Base-by-base conservation (phyloP, 352 stramenopile species). In the Achlya hypogyna region DNA sequence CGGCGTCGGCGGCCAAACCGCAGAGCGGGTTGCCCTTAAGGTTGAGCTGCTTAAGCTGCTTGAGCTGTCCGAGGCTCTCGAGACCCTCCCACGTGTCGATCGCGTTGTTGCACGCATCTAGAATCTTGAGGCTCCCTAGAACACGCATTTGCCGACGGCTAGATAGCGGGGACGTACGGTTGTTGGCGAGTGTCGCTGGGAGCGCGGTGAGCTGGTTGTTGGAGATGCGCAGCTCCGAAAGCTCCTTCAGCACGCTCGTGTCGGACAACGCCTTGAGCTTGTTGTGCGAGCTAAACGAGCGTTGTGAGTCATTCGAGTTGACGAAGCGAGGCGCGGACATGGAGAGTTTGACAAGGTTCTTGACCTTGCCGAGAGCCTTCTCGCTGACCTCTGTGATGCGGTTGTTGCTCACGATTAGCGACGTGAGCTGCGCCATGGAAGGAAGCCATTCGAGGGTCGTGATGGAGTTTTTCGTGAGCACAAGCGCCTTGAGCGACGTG, bases 391-490 rank as follows among this genome's bases (percentile, higher is more conserved):
- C 68, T 16, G 76, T 69, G 58, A 94, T 91, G 52, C 82, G 81
- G 63, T 94, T 94, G 66, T 93, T 77, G 73, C 84, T 93, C 53
- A 94, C 75, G 58, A 94, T 91, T 23, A 94, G 71, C 56, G 86
- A 92, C 73, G 90, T 93, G 10, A 94, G 75, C 42, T 91, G 78
- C 22, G 81, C 75, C 29, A 94, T 71, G 54, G 83, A 85, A 0
- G 86, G 86, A 23, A 94, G 59, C 86, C 86, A 94, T 47, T 93
- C 86, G n/a, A 94, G 67, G 27, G 82, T 78, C 32, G 79, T 84
- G 51, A 94, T 91, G 34, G 77, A 71, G 70, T 94, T 94, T 69
- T 89, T 90, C 69, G 91, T 94, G 22, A 94, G 77, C 64, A 94
- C 81, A 1, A 92, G 76, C 53, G 81, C 86, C 69, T 93, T 93